Evolutionary conservation across 345 rosid species (phyloP).

Genomic region (Pistacia vera): DNA sequence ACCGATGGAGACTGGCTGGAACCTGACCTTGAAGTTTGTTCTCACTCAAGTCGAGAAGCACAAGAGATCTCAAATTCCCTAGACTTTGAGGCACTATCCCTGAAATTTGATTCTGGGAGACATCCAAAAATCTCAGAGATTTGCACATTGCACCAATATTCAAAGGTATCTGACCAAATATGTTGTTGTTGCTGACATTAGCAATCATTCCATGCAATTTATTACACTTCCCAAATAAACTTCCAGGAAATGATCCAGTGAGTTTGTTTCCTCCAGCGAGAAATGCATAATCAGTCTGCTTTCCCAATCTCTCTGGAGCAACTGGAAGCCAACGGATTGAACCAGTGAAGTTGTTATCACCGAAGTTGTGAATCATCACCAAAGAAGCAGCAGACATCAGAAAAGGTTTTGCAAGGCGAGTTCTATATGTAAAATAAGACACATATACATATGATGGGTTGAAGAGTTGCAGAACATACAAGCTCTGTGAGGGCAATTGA

Average conservation of each 20-base stretch:
- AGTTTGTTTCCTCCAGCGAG: constrained; percentile 36
- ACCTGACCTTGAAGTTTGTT: constrained; percentile 30
- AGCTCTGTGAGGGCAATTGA: not conserved
- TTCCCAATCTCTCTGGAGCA: constrained; percentile 20
- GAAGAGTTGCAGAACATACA: not conserved
- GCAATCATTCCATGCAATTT: constrained; percentile 28
- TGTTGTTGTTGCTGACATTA: constrained; percentile 27
- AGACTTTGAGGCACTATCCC: constrained; percentile 30
- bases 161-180: constrained; percentile 26
- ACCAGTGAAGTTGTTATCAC: constrained; percentile 30
- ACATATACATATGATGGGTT: constrained; percentile 16
- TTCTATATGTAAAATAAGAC: constrained; percentile 14
- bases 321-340: constrained; percentile 25
- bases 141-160: constrained; percentile 29
- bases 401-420: constrained; percentile 9
- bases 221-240: constrained; percentile 24
- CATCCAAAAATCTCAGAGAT: constrained; percentile 34
- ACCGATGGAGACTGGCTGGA: constrained; percentile 20
- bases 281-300: constrained; percentile 28
- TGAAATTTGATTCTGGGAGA: constrained; percentile 25
- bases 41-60: constrained; percentile 28
- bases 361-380: constrained; percentile 28
- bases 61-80: constrained; percentile 30
- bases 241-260: constrained; percentile 23
- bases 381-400: constrained; percentile 15